Percentiles rank a stretch among this genome's conserved stretches.
Conservation (phyloP, 345 rosid genomes). For the Citrus mangshanensis region DNA sequence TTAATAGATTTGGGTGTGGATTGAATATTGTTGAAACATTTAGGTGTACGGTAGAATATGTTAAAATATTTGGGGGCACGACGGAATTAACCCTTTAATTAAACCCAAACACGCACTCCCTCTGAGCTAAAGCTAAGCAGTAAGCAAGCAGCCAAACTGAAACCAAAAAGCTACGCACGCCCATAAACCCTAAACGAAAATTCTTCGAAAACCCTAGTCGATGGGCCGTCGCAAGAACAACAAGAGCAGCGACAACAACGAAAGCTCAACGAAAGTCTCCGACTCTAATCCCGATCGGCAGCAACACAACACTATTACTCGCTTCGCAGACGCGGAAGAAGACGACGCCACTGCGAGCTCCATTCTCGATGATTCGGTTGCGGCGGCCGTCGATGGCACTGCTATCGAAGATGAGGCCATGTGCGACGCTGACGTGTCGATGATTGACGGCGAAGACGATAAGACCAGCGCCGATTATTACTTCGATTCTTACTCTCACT, state of each 20-base stretch:
- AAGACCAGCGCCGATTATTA: conserved; percentile 97
- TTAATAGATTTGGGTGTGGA: fast-evolving
- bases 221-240: conserved; percentile 42
- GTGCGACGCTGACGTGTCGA: conserved; percentile 40
- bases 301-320: conserved; percentile 40
- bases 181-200: conserved; percentile 1
- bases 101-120: not conserved
- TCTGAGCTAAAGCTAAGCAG: not conserved
- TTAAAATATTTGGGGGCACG: too few relatives aligned
- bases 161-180: not conserved
- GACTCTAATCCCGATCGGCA: conserved; percentile 6
- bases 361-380: conserved; percentile 32
- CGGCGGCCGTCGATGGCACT: conserved; percentile 24
- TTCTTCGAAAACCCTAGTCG: conserved; percentile 8
- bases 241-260: conserved; percentile 25
- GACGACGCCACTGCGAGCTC: conserved; percentile 40
- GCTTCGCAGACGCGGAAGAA: conserved; percentile 45
- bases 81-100: not conserved
- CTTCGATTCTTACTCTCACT: conserved; percentile 98
- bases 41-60: fast-evolving
- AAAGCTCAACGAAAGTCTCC: conserved; percentile 15
- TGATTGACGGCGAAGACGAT: conserved; percentile 44
- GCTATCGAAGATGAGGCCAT: conserved; percentile 48
- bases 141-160: not conserved
- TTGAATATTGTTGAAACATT: fast-evolving